These are phyloP conservation scores for Vinca major DNA, from an alignment of 305 asterid genomes.

Conservation along the genomic window DNA sequence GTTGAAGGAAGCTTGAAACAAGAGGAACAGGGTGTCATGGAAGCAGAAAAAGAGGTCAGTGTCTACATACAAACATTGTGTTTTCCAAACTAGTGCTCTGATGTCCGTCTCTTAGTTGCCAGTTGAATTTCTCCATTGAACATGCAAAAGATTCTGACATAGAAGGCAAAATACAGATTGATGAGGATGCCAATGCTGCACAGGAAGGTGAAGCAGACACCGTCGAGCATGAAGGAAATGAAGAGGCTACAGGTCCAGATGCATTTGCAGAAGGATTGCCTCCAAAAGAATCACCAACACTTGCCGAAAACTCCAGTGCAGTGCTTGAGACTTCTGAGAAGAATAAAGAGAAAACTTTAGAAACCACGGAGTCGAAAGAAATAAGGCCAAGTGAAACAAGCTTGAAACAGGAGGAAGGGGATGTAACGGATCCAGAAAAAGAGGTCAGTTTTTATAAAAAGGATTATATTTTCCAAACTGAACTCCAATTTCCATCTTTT, in stretches of 20 bases:
- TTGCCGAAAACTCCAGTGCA: too few species aligned
- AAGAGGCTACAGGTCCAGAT: background rate
- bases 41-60: conserved; percentile 4
- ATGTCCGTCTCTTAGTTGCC: background rate
- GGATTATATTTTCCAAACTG: background rate
- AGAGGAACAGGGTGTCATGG: background rate
- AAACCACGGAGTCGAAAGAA: background rate
- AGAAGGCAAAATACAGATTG: conserved; percentile 5
- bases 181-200: conserved; percentile 10
- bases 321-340: too few species aligned
- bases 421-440: background rate
- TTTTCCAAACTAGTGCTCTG: background rate
- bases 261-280: background rate
- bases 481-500: background rate
- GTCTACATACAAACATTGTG: background rate
- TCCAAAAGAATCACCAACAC: background rate
- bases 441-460: background rate
- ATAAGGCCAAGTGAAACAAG: background rate
- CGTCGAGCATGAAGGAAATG: background rate
- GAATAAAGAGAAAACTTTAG: too few species aligned
- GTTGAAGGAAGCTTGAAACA: background rate
- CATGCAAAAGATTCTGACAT: conserved; percentile 4
- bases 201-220: background rate
- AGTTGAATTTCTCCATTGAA: background rate
- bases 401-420: background rate